Evolutionary conservation across 768 basidiomycete genomes (phyloP).

Genomic region (Russula griseocarnosa): DNA sequence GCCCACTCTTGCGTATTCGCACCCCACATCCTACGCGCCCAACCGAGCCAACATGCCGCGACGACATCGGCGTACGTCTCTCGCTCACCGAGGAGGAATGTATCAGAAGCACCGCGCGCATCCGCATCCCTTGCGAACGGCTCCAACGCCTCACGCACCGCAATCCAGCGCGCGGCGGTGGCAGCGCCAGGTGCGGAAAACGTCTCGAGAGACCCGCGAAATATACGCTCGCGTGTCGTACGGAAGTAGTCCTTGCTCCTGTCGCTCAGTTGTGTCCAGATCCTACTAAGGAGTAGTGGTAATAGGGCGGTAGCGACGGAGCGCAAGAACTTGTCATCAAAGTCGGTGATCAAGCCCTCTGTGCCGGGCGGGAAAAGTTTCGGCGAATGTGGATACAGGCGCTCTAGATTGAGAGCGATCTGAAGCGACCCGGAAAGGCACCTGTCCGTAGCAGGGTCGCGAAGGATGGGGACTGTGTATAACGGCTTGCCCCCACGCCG

Average conservation of each 20-base stretch:
- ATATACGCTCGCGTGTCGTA: conserved; percentile 34
- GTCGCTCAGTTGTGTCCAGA: conserved; percentile 33
- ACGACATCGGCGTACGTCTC: conserved; percentile 43
- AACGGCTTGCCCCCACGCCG: conserved; percentile 31
- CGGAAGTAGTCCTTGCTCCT: conserved; percentile 41
- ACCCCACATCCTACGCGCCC: conserved; percentile 33
- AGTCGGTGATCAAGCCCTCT: conserved; percentile 28
- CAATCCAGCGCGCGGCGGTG: conserved; percentile 38
- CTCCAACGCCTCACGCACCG: conserved; percentile 36
- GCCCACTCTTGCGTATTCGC: conserved; percentile 42
- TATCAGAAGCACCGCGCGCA: conserved; percentile 18
- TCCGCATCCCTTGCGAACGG: conserved; percentile 26
- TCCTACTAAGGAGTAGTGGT: conserved; percentile 18
- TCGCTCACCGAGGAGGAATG: conserved; percentile 37
- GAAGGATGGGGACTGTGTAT: conserved; percentile 48
- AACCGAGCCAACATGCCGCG: conserved; percentile 35
- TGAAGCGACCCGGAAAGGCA: conserved; percentile 40
- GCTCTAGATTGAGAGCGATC: conserved; percentile 49
- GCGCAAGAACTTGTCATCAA: conserved; percentile 30
- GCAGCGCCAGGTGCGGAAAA: conserved; percentile 34
- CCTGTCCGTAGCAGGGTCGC: conserved; percentile 40
- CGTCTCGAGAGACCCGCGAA: conserved; percentile 40
- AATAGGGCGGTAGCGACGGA: conserved; percentile 6
- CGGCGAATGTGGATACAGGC: conserved; percentile 42
- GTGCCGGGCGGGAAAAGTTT: conserved; percentile 35